A percentile compares a stretch with the other conserved stretches of the same genome.
Conservation (phyloP, 2,329 filamentous ascomycete genomes). For the Fusarium tricinctum region DNA sequence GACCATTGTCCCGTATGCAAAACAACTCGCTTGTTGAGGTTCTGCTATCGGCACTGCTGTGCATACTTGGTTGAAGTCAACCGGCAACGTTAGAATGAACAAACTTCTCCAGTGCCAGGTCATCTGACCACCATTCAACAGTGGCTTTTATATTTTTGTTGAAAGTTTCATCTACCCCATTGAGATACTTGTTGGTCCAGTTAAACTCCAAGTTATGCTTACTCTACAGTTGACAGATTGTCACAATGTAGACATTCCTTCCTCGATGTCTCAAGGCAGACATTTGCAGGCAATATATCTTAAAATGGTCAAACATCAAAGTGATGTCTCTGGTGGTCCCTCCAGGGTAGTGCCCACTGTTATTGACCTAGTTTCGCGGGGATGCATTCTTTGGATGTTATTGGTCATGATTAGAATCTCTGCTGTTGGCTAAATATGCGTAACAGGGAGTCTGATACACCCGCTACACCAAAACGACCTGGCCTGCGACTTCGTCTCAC, state of each 20-base stretch:
- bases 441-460: slow-evolving; percentile 24
- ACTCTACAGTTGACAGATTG: not conserved
- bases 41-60: not conserved
- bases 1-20: not conserved
- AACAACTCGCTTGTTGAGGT: not conserved
- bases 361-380: slow-evolving; percentile 34
- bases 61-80: slow-evolving; percentile 24
- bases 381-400: slow-evolving; percentile 27
- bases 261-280: slow-evolving; percentile 11
- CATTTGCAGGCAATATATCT: slow-evolving; percentile 7
- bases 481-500: slow-evolving; percentile 10
- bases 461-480: slow-evolving; percentile 12
- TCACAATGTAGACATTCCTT: slow-evolving; percentile 1
- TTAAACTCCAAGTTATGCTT: too few relatives aligned
- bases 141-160: not conserved
- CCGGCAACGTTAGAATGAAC: not conserved
- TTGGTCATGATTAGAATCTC: slow-evolving; percentile 32
- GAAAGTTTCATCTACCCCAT: not conserved
- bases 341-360: slow-evolving; percentile 37
- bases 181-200: not conserved
- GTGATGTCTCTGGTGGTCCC: slow-evolving; percentile 13
- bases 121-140: not conserved
- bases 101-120: not conserved
- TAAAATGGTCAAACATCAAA: slow-evolving; percentile 9
- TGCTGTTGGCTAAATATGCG: slow-evolving; percentile 12